Evolutionary conservation across 2,329 filamentous ascomycete species (phyloP).

Genomic region (Proliferodiscus dingleyae): DNA sequence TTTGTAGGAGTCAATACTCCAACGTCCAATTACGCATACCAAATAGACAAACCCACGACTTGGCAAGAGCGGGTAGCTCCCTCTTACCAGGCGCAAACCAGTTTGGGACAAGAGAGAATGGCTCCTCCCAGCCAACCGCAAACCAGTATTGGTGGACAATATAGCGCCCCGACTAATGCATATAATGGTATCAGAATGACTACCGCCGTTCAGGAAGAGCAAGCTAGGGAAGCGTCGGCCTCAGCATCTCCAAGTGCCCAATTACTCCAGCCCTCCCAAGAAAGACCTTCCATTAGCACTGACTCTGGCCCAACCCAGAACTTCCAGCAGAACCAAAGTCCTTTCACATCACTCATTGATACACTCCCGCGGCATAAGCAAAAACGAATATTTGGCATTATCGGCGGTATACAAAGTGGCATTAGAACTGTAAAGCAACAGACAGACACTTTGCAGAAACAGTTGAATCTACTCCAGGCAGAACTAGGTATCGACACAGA

Average conservation of each 20-base stretch:
- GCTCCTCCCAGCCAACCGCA: not conserved
- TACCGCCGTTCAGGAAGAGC: not conserved
- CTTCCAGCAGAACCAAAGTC: not conserved
- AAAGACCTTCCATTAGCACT: not conserved
- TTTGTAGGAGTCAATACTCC: not conserved
- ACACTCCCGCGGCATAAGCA: slow-evolving; percentile 23
- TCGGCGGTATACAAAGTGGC: slow-evolving; percentile 24
- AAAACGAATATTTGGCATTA: slow-evolving; percentile 22
- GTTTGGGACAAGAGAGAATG: not conserved
- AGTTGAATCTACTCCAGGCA: slow-evolving; percentile 20
- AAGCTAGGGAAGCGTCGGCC: slow-evolving; percentile 2
- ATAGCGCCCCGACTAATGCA: not conserved
- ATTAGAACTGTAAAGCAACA: slow-evolving; percentile 21
- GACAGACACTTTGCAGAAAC: slow-evolving; percentile 22
- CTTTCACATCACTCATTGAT: slow-evolving; percentile 17
- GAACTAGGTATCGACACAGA: slow-evolving; percentile 18
- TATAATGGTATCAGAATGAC: not conserved
- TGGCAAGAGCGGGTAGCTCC: not conserved
- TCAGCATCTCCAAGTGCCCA: slow-evolving; percentile 14
- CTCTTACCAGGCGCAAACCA: not conserved
- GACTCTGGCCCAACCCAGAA: not conserved
- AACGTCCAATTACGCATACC: not conserved
- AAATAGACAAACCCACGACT: not conserved
- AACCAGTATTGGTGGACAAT: not conserved
- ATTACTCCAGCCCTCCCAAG: slow-evolving; percentile 2